Evolutionary conservation across 148 eudicot species (phyloP), one percentile per base, ranked within the genome.

Genomic region (Diospyros kaki): DNA sequence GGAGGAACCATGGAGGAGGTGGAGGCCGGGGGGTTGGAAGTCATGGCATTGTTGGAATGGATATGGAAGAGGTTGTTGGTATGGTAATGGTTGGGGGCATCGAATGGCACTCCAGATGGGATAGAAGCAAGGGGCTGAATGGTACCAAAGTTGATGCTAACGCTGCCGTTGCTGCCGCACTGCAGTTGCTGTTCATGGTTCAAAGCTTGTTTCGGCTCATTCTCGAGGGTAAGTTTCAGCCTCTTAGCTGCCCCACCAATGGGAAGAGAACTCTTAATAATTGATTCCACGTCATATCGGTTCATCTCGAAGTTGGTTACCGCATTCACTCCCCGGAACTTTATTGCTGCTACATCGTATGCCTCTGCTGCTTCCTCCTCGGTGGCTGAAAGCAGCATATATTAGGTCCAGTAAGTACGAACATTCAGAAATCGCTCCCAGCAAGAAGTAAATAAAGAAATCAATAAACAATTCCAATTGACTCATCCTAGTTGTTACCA

Each of bases 321-420:
- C 0, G 97, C 98, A 17, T 91, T 91, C 44, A 88, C 68, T 0
- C 94, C 89, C 52, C 97, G 68, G 83, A 89, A 91, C 73, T 91
- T 87, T 66, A 89, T 91, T 28, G 98, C 97, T 42, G 98, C 98
- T 75, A 91, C 91, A 83, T 91, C 98, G 54, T 91, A 94, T 10
- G 98, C 98, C 83, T 91, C 94, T 3, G 98, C 97, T 54, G 98
- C 97, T 79, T 94, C 98, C 82, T 91, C 98, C 75, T 94, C 97
- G 1, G 98, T 94, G 41, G 97, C 98, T 94, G 84, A 75, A 72
- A 63, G 42, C 11, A 63, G 42, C 11, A 58, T 14, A 17, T 8
- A 66, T 64, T 6, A 9, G 5, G 18, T 40, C 13, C 4, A 4
- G 43, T 66, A 14, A 66, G 51, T 43, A 41, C 11, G 51, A 13